Percentiles rank a stretch among this genome's conserved stretches.
Evolutionary conservation across 1,284 basidiomycete genomes (phyloP).

Genomic region (Somion occarium): DNA sequence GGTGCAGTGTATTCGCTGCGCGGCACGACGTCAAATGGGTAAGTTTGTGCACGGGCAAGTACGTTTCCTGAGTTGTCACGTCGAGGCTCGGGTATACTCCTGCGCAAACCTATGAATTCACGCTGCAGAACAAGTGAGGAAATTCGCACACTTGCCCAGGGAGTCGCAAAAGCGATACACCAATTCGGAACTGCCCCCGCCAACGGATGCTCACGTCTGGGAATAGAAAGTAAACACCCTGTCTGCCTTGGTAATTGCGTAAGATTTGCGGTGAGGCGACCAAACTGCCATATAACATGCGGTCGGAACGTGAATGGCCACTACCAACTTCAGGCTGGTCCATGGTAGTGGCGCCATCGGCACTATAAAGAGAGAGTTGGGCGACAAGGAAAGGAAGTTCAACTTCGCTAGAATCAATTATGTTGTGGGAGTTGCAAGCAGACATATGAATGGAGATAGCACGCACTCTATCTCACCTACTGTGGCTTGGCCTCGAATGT

Average conservation of each 20-base stretch:
- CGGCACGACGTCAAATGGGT: slow-evolving; percentile 72
- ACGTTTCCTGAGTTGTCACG: slow-evolving; percentile 42
- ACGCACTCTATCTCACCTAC: slow-evolving; percentile 67
- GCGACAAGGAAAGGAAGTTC: slow-evolving; percentile 83
- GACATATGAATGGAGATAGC: neutral
- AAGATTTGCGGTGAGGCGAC: slow-evolving; percentile 78
- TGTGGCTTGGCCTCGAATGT: slow-evolving; percentile 65
- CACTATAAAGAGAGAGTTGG: slow-evolving; percentile 67
- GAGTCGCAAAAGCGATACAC: slow-evolving; percentile 70
- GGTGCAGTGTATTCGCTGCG: slow-evolving; percentile 73
- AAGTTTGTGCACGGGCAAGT: slow-evolving; percentile 67
- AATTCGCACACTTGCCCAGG: slow-evolving; percentile 56
- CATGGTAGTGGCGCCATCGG: slow-evolving; percentile 51
- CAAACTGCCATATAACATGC: slow-evolving; percentile 78
- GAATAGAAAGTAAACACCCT: slow-evolving; percentile 83
- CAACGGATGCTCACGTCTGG: slow-evolving; percentile 83
- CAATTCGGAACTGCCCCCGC: slow-evolving; percentile 72
- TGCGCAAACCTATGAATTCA: neutral
- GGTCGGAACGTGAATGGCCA: slow-evolving; percentile 35
- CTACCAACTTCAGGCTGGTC: slow-evolving; percentile 51
- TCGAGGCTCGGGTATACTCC: neutral
- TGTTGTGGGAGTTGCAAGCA: neutral
- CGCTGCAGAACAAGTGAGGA: neutral
- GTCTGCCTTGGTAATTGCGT: slow-evolving; percentile 71
- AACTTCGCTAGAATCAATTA: slow-evolving; percentile 47